Evolutionary conservation across 2,329 filamentous ascomycete species (phyloP).

Genomic region (Akanthomyces muscarius): DNA sequence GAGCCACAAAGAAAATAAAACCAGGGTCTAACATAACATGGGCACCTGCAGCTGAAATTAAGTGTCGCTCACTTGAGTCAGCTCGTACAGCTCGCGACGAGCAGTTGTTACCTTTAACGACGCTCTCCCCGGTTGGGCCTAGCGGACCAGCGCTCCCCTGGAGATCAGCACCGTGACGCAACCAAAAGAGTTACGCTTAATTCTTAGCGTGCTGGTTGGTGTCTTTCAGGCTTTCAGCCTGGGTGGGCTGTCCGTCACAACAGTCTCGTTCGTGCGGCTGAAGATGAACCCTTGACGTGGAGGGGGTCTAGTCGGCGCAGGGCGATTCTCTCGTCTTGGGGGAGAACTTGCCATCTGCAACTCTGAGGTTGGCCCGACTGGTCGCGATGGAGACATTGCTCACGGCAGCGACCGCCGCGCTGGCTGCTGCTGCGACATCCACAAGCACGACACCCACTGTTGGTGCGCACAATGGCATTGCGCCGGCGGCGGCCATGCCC

Average conservation of each 20-base stretch:
- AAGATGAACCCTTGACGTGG: background rate
- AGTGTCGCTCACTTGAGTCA: background rate
- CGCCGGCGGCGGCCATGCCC: slow-evolving; percentile 15
- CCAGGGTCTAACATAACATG: no score
- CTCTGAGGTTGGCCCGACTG: background rate
- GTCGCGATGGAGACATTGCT: background rate
- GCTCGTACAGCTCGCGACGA: background rate
- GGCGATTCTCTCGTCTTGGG: no score
- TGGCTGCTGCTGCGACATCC: background rate
- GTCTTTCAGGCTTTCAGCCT: background rate
- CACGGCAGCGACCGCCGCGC: background rate
- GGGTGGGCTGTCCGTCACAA: background rate
- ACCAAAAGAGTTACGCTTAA: background rate
- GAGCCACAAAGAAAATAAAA: no score
- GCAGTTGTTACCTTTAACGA: background rate
- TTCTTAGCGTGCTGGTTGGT: background rate
- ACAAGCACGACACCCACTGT: background rate
- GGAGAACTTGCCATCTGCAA: background rate
- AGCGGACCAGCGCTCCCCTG: background rate
- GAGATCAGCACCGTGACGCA: background rate
- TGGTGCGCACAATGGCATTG: slow-evolving; percentile 2
- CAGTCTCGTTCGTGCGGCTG: background rate
- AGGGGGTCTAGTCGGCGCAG: background rate
- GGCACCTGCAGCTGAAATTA: background rate
- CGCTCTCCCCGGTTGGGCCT: background rate